phyloP scores from a whole-genome alignment of 1,284 basidiomycete species.

The Rhodotorula mucilaginosa region DNA sequence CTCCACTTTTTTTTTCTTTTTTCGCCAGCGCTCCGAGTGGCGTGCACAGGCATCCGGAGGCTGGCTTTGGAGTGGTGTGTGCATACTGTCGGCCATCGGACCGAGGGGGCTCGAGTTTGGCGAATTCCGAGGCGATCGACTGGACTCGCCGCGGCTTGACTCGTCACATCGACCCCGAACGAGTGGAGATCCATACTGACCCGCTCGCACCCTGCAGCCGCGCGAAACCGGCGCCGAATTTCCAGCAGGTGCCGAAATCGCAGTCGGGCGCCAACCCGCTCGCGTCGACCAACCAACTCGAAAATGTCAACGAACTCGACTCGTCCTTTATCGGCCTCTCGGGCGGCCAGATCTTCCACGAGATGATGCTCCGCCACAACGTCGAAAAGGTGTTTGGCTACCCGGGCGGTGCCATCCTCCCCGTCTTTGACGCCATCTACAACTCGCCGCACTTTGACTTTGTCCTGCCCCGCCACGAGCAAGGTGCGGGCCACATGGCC shows the following conservation, averaged over 20 bases:
- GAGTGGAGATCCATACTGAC: too few relatives aligned
- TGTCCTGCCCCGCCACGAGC: conserved; percentile 92
- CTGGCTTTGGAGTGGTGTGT: too few relatives aligned
- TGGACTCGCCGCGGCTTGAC: background rate
- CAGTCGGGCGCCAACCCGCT: conserved; percentile 21
- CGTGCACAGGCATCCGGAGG: background rate
- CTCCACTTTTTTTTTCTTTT: background rate
- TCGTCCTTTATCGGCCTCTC: conserved; percentile 80
- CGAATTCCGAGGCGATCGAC: too few relatives aligned
- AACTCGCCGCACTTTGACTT: conserved; percentile 95
- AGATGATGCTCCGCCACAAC: conserved; percentile 97
- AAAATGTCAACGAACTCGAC: conserved; percentile 48
- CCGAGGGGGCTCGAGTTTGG: background rate
- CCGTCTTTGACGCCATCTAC: conserved; percentile 97
- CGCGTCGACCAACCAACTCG: conserved; percentile 9
- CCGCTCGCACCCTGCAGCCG: conserved; percentile 9
- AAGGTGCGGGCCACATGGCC: conserved; percentile 93
- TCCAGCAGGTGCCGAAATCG: conserved; percentile 26
- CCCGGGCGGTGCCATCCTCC: conserved; percentile 88
- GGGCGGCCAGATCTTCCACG: conserved; percentile 96
- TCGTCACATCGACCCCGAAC: background rate
- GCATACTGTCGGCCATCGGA: too few relatives aligned
- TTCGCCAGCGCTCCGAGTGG: background rate
- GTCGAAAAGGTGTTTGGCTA: conserved; percentile 98
- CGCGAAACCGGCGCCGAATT: conserved; percentile 32